Base-by-base conservation (phyloP, 1,284 basidiomycete species). In the Cronartium quercuum region DNA sequence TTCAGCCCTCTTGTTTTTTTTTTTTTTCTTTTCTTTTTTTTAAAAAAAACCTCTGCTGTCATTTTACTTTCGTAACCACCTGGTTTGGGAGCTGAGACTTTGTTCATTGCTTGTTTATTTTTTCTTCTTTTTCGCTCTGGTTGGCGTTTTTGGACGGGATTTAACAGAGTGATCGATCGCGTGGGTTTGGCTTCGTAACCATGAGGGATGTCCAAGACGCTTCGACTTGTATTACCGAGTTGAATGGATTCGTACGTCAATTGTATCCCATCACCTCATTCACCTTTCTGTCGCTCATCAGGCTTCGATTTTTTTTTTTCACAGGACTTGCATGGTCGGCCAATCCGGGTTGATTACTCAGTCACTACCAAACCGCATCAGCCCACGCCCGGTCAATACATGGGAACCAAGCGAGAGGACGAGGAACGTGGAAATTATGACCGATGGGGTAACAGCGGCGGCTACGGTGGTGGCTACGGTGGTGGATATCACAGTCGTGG, bases 321-420 rank as follows among this genome's bases (percentile, higher is more conserved):
- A 10, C 62, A 91, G 90, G 92, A 95, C 78, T 85, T 98, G 74
- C 95, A 98, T 80, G 95, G 94, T 34, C 91, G 95, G 76, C 88
- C 90, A 66, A 94, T 98, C 80, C 92, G 95, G 73, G 95, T 98
- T 65, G 95, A 98, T 82, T 98, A 90, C 82, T 97, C 93, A 0
- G 91, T 95, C 57, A 98, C 96, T 4, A 88, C 90, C 77, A 88
- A 91, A 70, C 90, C 95, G 35, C 95, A 98, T 83, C 89, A 91
- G 15, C 92, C 96, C 10, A 98, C 95, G 15, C 95, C 96, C 3
- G 95, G 95, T 77, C 91, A 97, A 84, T 98, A 98, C 84, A 94
- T 94, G 90, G 93, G 94, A 18, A 90, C 91, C 79, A 89, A 90
- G 78, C 89, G 91, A 60, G 85, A 87, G 76, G 83, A 79, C 76